These are phyloP conservation scores for Auricularia sp. DNA, from an alignment of 768 basidiomycete species.

Conservation along the genomic window DNA sequence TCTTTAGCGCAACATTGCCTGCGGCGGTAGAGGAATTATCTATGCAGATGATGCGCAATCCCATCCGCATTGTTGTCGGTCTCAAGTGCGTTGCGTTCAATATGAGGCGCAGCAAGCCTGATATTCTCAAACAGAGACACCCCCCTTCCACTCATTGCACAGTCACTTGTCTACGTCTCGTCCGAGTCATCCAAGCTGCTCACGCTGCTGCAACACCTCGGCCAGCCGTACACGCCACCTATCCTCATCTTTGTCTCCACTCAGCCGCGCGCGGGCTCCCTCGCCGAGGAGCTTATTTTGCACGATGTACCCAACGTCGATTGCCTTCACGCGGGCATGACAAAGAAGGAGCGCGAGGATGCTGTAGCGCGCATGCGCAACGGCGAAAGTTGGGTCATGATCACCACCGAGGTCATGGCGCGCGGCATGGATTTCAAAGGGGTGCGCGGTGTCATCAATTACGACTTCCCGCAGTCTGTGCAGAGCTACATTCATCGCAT, in stretches of 20 bases:
- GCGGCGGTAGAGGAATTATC: constrained; percentile 80
- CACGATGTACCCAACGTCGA: constrained; percentile 75
- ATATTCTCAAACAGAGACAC: constrained; percentile 56
- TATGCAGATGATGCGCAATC: constrained; percentile 72
- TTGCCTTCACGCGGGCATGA: constrained; percentile 85
- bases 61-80: constrained; percentile 91
- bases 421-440: constrained; percentile 98
- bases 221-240: constrained; percentile 80
- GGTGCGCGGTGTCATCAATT: constrained; percentile 88
- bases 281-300: constrained; percentile 72
- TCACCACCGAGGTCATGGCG: constrained; percentile 95
- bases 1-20: constrained; percentile 93
- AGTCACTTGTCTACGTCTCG: constrained; percentile 83
- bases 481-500: constrained; percentile 96
- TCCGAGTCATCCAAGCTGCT: constrained; percentile 92
- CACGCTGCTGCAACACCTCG: constrained; percentile 69
- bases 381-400: constrained; percentile 90
- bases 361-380: constrained; percentile 73
- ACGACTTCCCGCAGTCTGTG: constrained; percentile 91
- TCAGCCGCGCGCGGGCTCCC: constrained; percentile 72
- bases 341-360: constrained; percentile 78
- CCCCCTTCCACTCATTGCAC: constrained; percentile 81
- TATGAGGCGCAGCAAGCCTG: not conserved
- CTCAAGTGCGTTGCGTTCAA: constrained; percentile 57
- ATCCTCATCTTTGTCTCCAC: constrained; percentile 85